These are phyloP conservation scores for Teratosphaeriaceae sp. DNA, from an alignment of 2,329 filamentous ascomycete species.

Conservation along the genomic window DNA sequence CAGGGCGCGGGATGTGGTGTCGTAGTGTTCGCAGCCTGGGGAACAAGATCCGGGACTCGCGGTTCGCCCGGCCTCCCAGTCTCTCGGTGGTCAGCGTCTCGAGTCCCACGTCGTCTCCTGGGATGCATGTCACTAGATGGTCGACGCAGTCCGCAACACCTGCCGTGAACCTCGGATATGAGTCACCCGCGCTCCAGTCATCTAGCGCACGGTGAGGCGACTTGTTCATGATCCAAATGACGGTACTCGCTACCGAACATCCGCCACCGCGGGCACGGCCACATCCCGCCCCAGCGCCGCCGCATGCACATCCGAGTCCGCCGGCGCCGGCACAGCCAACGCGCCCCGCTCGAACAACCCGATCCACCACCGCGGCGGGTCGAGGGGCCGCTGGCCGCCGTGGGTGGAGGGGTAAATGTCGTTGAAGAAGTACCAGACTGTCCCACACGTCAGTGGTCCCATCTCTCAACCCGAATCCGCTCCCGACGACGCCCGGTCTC, in stretches of 20 bases:
- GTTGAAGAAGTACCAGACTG: conserved; percentile 93
- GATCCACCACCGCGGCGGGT: conserved; percentile 86
- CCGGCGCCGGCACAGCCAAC: conserved; percentile 5
- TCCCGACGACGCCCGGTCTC: too few relatives aligned
- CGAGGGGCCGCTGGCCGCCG: conserved; percentile 74
- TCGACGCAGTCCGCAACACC: too few relatives aligned
- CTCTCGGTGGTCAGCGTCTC: too few relatives aligned
- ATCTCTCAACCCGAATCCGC: neutral
- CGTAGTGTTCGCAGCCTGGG: too few relatives aligned
- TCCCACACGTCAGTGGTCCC: neutral
- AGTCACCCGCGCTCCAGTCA: too few relatives aligned
- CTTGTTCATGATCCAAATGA: neutral
- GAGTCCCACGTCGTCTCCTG: too few relatives aligned
- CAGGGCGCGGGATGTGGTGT: too few relatives aligned
- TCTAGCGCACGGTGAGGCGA: too few relatives aligned
- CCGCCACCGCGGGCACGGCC: conserved; percentile 22
- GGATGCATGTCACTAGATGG: too few relatives aligned
- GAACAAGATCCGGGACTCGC: too few relatives aligned
- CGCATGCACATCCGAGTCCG: conserved; percentile 22
- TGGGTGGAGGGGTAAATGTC: conserved; percentile 94
- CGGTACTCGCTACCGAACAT: conserved; percentile 11
- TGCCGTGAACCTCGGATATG: too few relatives aligned
- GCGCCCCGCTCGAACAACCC: conserved; percentile 61
- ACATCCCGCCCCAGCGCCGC: conserved; percentile 25
- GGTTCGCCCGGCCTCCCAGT: too few relatives aligned